Evolutionary conservation across 768 basidiomycete genomes (phyloP).

Genomic region (Wakefieldia striispora): DNA sequence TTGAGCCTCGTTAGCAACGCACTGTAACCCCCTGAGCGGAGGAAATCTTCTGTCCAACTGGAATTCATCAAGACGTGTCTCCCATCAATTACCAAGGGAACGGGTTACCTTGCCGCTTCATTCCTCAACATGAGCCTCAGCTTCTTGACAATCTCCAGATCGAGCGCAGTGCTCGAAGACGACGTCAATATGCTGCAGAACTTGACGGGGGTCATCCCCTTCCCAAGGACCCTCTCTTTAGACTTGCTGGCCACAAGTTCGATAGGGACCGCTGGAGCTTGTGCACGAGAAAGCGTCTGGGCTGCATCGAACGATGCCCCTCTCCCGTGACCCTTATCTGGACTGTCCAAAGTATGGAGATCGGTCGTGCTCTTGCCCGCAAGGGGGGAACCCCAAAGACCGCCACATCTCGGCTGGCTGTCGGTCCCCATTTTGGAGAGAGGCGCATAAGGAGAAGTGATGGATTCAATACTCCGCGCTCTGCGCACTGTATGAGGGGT

Average conservation of each 20-base stretch:
- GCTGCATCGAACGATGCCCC: conserved; percentile 60
- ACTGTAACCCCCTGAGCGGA: conserved; percentile 81
- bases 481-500: conserved; percentile 62
- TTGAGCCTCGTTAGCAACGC: conserved; percentile 80
- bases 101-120: conserved; percentile 76
- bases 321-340: conserved; percentile 47
- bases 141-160: conserved; percentile 87
- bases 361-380: conserved; percentile 33
- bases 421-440: conserved; percentile 41
- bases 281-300: conserved; percentile 51
- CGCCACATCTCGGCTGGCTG: conserved; percentile 19
- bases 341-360: conserved; percentile 23
- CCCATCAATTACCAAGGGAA: not conserved
- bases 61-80: not conserved
- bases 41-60: conserved; percentile 90
- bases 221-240: conserved; percentile 54
- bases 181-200: conserved; percentile 67
- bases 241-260: conserved; percentile 37
- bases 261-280: conserved; percentile 41
- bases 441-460: conserved; percentile 49
- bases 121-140: conserved; percentile 83
- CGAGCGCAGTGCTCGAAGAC: conserved; percentile 71
- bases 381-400: conserved; percentile 24
- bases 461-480: conserved; percentile 71
- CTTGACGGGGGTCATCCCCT: conserved; percentile 59